Evolutionary conservation across 805 yeast genomes (phyloP).

Genomic region (Wickerhamomyces chaumierensis): DNA sequence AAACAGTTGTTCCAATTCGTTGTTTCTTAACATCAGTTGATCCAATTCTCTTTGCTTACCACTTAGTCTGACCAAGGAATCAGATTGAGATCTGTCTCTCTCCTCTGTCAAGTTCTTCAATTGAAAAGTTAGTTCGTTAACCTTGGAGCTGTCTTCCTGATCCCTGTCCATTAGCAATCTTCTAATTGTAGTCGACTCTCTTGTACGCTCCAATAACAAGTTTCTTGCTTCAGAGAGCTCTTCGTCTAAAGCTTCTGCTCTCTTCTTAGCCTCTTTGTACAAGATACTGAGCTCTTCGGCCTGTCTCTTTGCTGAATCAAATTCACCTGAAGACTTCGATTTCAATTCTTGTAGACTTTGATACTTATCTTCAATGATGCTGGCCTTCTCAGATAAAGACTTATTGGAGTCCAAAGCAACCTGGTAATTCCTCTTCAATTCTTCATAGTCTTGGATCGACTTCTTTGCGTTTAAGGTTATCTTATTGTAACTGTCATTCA

Average conservation of each 20-base stretch:
- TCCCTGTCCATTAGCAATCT: constrained; percentile 60
- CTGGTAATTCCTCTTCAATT: constrained; percentile 25
- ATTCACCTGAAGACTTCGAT: constrained; percentile 27
- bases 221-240: constrained; percentile 70
- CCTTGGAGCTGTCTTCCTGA: constrained; percentile 36
- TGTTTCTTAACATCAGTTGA: constrained; percentile 36
- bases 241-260: constrained; percentile 62
- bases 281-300: constrained; percentile 63
- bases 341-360: constrained; percentile 26
- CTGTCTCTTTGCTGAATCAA: constrained; percentile 47
- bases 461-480: constrained; percentile 25
- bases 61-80: constrained; percentile 34
- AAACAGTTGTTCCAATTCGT: constrained; percentile 27
- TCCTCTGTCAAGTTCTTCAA: constrained; percentile 46
- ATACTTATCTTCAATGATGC: constrained; percentile 26
- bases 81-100: constrained; percentile 46
- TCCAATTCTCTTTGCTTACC: constrained; percentile 58
- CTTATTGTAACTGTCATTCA: constrained; percentile 21
- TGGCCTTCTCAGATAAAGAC: constrained; percentile 27
- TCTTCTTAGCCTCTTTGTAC: constrained; percentile 48
- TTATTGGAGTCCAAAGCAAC: constrained; percentile 28
- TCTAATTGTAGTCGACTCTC: constrained; percentile 68
- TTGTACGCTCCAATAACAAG: constrained; percentile 65
- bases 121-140: constrained; percentile 45
- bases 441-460: constrained; percentile 26